A percentile compares a stretch with the other conserved stretches of the same genome.
These are phyloP conservation scores for Pseudocercospora eumusae DNA, from an alignment of 2,329 filamentous ascomycete genomes.

Conservation along the genomic window DNA sequence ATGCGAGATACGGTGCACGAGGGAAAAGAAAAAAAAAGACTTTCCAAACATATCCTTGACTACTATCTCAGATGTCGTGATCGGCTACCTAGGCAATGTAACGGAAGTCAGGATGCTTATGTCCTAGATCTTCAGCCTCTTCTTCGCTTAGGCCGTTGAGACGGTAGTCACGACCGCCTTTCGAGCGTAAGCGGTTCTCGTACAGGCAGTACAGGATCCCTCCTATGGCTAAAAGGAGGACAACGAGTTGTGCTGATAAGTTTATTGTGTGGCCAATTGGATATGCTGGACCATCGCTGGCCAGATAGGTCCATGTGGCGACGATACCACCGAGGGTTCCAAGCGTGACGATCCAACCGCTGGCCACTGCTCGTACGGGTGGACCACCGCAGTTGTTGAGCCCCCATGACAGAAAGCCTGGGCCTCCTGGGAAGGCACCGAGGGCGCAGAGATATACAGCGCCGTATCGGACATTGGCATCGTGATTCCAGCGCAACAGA, in stretches of 20 bases:
- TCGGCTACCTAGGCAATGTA: conserved; percentile 51
- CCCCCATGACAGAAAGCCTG: conserved; percentile 60
- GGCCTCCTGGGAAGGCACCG: conserved; percentile 60
- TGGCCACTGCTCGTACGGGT: conserved; percentile 57
- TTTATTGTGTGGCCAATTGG: conserved; percentile 60
- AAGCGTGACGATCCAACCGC: conserved; percentile 57
- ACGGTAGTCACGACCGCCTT: conserved; percentile 53
- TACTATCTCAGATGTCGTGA: neutral
- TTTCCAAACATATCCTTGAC: neutral
- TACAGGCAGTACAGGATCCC: conserved; percentile 57
- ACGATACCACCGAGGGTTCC: conserved; percentile 61
- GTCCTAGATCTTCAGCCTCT: conserved; percentile 53
- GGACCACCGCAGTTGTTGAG: conserved; percentile 62
- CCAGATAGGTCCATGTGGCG: conserved; percentile 60
- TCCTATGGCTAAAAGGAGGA: conserved; percentile 49
- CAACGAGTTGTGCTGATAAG: conserved; percentile 52
- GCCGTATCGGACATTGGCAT: conserved; percentile 38
- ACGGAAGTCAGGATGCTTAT: conserved; percentile 57
- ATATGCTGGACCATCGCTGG: conserved; percentile 51
- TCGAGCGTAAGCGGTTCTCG: conserved; percentile 55
- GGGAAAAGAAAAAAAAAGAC: neutral
- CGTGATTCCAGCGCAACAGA: conserved; percentile 34
- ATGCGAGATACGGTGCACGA: neutral
- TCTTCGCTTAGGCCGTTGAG: conserved; percentile 53
- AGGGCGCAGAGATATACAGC: conserved; percentile 42